Base-by-base conservation (phyloP, 257 asterid species). In the Solanum habrochaites region DNA sequence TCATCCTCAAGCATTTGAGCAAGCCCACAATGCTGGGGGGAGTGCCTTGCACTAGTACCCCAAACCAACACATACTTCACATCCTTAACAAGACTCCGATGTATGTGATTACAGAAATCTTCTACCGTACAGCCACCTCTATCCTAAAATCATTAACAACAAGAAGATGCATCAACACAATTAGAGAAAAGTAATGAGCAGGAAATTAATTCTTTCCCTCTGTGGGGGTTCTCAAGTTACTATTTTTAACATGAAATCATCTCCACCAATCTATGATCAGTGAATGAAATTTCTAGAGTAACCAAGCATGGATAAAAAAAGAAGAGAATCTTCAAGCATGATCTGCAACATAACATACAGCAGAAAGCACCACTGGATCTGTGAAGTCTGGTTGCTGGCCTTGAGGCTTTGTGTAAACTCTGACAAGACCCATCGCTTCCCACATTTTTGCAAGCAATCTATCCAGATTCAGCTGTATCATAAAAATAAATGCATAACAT, bases 381-480 rank as follows among this genome's bases (percentile, higher is more conserved):
- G 94, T 32, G 88, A 97, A 97, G 91, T 97, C 99, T 21, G 99
- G 99, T 90, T 97, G 99, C 92, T 97, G 99, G 89, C 99, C 99
- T 89, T 97, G 99, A 83, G 99, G 99, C 86, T 97, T 97, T 25
- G 99, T 96, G 64, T 97, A 97, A 81, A 96, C 92, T 91, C 99
- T 93, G 88, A 95, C 98, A 84, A 95, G 97, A 86, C 97, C 98
- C 98, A 95, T 95, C 71, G 88, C 98, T 42, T 95, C 98, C 98
- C 98, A 95, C 98, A 95, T 95, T 90, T 92, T 93, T 18, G 93
- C 94, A 73, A 95, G 96, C 81, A 95, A 91, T 91, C 98, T 92
- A 86, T 95, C 98, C 89, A 95, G 85, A 84, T 87, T 87, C 83
- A 74, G 89, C 91, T 40, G 88, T 89, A 86, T 88, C 89, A 87